Percentiles rank a stretch among this genome's conserved stretches.
phyloP scores from a whole-genome alignment of 257 asterid species.

The Schizonepeta tenuifolia region DNA sequence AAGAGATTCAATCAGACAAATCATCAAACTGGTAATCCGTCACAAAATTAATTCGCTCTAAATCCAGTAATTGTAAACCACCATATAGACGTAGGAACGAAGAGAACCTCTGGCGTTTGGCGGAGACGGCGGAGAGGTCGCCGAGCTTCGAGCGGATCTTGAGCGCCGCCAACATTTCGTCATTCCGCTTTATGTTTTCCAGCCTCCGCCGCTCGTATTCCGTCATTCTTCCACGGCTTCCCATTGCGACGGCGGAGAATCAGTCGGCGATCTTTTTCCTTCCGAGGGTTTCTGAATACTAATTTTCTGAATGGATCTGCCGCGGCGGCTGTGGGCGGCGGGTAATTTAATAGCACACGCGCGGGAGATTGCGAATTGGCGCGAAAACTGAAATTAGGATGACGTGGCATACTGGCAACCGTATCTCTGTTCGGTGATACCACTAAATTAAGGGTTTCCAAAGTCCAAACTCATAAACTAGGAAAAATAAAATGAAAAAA shows the following conservation, averaged over 20 bases:
- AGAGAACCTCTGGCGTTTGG: conserved; percentile 57
- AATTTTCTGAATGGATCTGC: not conserved
- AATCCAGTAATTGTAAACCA: not conserved
- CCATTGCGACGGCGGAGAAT: conserved; percentile 42
- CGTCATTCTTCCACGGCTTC: conserved; percentile 43
- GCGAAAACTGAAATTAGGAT: conserved; percentile 23
- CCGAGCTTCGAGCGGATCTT: conserved; percentile 60
- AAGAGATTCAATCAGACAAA: too few relatives aligned
- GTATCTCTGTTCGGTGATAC: too few relatives aligned
- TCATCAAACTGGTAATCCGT: not conserved
- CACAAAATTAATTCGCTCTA: conserved; percentile 4
- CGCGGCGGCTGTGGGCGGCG: conserved; percentile 17
- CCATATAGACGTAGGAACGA: not conserved
- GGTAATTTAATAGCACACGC: not conserved
- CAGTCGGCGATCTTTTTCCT: not conserved
- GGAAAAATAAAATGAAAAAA: too few relatives aligned
- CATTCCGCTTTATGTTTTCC: conserved; percentile 83
- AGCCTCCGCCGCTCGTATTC: conserved; percentile 83
- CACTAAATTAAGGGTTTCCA: too few relatives aligned
- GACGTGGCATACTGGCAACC: conserved; percentile 35
- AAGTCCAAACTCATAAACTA: too few relatives aligned
- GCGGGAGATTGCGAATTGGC: conserved; percentile 30
- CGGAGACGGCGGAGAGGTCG: conserved; percentile 53
- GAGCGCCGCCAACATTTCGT: conserved; percentile 81
- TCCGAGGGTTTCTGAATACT: not conserved